A percentile compares a stretch with the other conserved stretches of the same genome.
Conservation (phyloP, 2,329 filamentous ascomycete genomes). For the Erysiphe pisi region DNA sequence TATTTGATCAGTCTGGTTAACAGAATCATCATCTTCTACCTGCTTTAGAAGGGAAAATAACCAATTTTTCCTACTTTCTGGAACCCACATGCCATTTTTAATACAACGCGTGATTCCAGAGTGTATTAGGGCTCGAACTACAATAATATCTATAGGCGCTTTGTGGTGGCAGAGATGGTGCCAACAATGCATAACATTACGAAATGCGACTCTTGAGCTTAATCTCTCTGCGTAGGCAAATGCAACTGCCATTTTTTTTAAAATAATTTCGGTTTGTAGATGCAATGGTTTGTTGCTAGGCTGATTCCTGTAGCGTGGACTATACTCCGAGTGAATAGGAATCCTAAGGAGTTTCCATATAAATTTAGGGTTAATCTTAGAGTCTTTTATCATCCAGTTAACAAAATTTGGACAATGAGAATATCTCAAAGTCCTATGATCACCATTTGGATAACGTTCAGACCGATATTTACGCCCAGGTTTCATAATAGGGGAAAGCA, state of each 20-base stretch:
- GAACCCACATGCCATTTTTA: not conserved
- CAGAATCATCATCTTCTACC: constrained; percentile 19
- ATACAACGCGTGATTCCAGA: constrained; percentile 26
- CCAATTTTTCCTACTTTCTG: not conserved
- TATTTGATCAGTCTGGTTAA: constrained; percentile 14
- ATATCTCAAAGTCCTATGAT: constrained; percentile 20
- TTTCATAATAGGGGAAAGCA: constrained; percentile 24
- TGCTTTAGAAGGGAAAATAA: not conserved
- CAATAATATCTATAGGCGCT: constrained; percentile 5
- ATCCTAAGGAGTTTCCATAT: constrained; percentile 27
- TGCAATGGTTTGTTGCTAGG: constrained; percentile 21
- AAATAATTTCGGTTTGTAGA: not conserved
- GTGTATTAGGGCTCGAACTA: constrained; percentile 24
- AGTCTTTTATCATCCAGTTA: constrained; percentile 22
- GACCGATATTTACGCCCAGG: constrained; percentile 25
- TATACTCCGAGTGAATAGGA: constrained; percentile 4
- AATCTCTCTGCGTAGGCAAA: constrained; percentile 20
- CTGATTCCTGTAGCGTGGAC: constrained; percentile 25
- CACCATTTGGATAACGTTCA: constrained; percentile 13
- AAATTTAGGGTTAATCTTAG: constrained; percentile 16
- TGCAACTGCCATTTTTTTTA: constrained; percentile 18
- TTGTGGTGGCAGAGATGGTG: constrained; percentile 24
- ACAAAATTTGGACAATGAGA: constrained; percentile 25
- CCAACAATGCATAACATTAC: constrained; percentile 26
- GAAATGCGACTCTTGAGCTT: constrained; percentile 24